Base-by-base conservation (phyloP, 306 rosid species). In the Coriaria nepalensis region DNA sequence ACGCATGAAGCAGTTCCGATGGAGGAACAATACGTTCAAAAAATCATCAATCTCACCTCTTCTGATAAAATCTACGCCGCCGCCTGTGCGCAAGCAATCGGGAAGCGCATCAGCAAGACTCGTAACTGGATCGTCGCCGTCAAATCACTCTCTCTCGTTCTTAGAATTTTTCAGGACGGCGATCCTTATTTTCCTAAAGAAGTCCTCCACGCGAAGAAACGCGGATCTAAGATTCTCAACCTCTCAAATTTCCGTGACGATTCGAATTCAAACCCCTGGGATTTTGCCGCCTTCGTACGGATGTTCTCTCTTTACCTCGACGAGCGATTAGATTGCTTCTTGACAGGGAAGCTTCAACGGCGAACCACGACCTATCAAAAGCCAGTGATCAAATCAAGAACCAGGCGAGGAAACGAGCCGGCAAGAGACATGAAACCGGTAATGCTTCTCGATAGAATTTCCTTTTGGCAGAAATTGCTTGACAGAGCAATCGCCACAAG, bases 261-360 rank as follows among this genome's bases (percentile, higher is more conserved):
- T 29, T 90, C 98, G 0, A 79, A 49, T 55, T 72, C 93, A 0
- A 74, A 76, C 36, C 97, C 92, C 2, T 77, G 85, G 92, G 98
- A 85, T 42, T 85, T 57, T 64, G 71, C 92, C 2, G 65, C 85
- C 2, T 85, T 90, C 29, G 81, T 90, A 6, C 64, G 87, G 9
- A 69, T 72, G 12, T 77, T 81, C 20, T 82, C 92, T 4, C 61
- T 84, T 6, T 90, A 90, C 54, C 90, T 85, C 10, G 98, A 90
- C 8, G 95, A 84, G 12, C 73, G 98, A 0, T 58, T 90, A 14
- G 82, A 81, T 53, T 81, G 92, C 37, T 77, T 90, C 49, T 57
- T 90, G 10, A 77, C 87, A 0, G 97, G 93, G 6, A 83, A 81
- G 53, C 90, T 84, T 40, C 95, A 90, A 54, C 56, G 81, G 0